phyloP scores from a whole-genome alignment of 345 rosid genomes.

The Lumnitzera racemosa region DNA sequence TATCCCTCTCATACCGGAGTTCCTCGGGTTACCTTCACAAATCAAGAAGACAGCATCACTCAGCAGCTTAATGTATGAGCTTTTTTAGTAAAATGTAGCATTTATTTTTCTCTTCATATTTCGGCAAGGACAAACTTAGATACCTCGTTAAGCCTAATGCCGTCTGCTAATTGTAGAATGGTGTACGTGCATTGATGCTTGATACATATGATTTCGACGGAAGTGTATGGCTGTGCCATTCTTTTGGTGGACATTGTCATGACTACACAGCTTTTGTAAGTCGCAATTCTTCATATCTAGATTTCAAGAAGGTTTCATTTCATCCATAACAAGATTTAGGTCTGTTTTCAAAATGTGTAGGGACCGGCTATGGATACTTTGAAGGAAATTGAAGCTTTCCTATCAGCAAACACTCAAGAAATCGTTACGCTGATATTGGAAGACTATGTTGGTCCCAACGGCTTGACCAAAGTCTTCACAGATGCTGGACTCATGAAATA shows the following conservation, averaged over 20 bases:
- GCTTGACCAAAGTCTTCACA: slow-evolving; percentile 45
- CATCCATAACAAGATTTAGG: background rate
- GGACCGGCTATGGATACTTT: slow-evolving; percentile 52
- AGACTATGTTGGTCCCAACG: slow-evolving; percentile 58
- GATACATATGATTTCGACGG: slow-evolving; percentile 62
- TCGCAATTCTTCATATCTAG: background rate
- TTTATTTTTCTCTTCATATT: too few species aligned
- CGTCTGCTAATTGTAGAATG: slow-evolving; percentile 30
- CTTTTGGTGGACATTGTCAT: slow-evolving; percentile 45
- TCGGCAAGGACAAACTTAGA: too few species aligned
- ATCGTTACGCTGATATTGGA: slow-evolving; percentile 58
- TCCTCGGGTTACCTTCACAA: slow-evolving; percentile 41
- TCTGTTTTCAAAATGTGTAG: slow-evolving; percentile 13
- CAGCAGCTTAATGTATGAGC: slow-evolving; percentile 50
- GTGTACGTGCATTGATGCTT: slow-evolving; percentile 60
- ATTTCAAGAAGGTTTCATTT: background rate
- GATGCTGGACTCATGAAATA: slow-evolving; percentile 60
- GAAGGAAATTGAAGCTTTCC: slow-evolving; percentile 54
- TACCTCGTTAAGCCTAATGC: too few species aligned
- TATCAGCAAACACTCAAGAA: slow-evolving; percentile 45
- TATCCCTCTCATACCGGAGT: slow-evolving; percentile 41
- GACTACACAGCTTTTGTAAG: slow-evolving; percentile 60
- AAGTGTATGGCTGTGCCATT: slow-evolving; percentile 69
- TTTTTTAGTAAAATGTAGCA: too few species aligned
- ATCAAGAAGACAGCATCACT: slow-evolving; percentile 62